Evolutionary conservation across 2,329 filamentous ascomycete species (phyloP).

Genomic region (Pezicula radicicola): DNA sequence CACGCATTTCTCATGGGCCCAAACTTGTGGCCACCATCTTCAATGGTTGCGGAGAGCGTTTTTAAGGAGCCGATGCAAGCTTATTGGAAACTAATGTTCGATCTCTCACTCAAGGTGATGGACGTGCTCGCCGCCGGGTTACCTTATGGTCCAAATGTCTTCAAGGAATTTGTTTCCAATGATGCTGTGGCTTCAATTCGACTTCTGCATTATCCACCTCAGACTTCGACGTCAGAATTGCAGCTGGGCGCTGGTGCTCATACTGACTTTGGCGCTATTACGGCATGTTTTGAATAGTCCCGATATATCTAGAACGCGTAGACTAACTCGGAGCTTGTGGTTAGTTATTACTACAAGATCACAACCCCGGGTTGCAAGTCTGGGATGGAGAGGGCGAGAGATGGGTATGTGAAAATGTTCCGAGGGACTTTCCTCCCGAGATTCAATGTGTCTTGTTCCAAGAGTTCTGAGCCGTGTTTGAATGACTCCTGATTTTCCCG

Average conservation of each 20-base stretch:
- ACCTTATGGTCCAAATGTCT: conserved; percentile 38
- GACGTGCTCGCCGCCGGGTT: conserved; percentile 39
- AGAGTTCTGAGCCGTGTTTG: too few species aligned
- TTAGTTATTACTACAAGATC: conserved; percentile 45
- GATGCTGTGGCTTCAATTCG: conserved; percentile 39
- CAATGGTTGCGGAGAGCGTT: conserved; percentile 26
- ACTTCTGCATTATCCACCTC: conserved; percentile 48
- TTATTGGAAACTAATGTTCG: conserved; percentile 37
- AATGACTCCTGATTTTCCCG: too few species aligned
- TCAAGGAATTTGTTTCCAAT: conserved; percentile 37
- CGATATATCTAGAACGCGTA: too few species aligned
- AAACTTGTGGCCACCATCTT: conserved; percentile 37
- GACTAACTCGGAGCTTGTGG: too few species aligned
- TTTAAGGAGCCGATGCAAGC: conserved; percentile 37
- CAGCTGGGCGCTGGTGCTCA: conserved; percentile 38
- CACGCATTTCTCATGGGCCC: conserved; percentile 37
- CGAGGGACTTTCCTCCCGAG: too few species aligned
- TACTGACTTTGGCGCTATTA: conserved; percentile 52
- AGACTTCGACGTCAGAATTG: conserved; percentile 24
- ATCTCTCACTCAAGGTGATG: conserved; percentile 35
- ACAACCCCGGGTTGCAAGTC: conserved; percentile 46
- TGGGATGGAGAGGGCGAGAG: conserved; percentile 36
- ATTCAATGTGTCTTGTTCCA: too few species aligned
- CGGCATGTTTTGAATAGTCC: conserved; percentile 15
- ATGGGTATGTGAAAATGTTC: conserved; percentile 29